phyloP scores from a whole-genome alignment of 176 grass and related monocot species.

The Oryza officinalis region DNA sequence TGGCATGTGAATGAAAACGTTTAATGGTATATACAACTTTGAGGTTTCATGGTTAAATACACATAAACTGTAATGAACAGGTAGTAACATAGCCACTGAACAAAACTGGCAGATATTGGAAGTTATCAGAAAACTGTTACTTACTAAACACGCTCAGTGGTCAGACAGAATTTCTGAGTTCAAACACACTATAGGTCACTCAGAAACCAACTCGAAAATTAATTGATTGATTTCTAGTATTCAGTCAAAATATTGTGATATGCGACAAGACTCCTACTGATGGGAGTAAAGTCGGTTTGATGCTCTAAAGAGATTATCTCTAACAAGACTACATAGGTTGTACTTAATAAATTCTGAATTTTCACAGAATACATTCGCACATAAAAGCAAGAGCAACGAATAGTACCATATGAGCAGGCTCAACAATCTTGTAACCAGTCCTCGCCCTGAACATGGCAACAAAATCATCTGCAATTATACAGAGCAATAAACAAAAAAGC shows the following conservation, averaged over 20 bases:
- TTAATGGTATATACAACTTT: neutral
- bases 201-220: neutral
- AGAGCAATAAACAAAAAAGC: neutral
- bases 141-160: neutral
- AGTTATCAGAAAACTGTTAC: neutral
- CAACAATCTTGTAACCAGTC: conserved; percentile 74
- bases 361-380: neutral
- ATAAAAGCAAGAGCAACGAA: conserved; percentile 1
- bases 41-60: neutral
- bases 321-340: neutral
- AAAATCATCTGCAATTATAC: conserved; percentile 67
- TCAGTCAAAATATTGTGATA: neutral
- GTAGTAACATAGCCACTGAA: neutral
- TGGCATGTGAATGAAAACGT: neutral
- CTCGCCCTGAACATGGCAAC: conserved; percentile 75
- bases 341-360: neutral
- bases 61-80: neutral
- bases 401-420: conserved; percentile 94
- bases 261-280: neutral
- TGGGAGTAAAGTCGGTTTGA: neutral
- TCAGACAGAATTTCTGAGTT: neutral
- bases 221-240: neutral
- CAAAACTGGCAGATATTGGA: neutral
- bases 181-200: neutral
- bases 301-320: neutral